These are phyloP conservation scores for Monotropa hypopitys DNA, from an alignment of 179 eudicot genomes.

Conservation along the genomic window DNA sequence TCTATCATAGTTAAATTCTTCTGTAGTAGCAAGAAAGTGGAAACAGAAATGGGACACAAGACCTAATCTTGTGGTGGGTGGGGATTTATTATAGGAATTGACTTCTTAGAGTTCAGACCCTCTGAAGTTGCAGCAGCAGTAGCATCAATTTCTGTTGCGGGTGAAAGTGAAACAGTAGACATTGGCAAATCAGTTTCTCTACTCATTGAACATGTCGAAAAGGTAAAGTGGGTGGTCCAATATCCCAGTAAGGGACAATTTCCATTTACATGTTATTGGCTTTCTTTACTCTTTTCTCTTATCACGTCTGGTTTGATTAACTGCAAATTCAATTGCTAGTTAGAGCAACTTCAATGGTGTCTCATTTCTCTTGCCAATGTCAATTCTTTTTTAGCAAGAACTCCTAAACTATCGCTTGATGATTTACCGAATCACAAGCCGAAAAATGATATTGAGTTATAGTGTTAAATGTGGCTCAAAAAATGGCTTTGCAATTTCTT, in stretches of 20 bases:
- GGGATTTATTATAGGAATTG: conserved; percentile 36
- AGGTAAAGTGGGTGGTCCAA: conserved; percentile 39
- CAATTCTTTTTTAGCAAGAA: neutral
- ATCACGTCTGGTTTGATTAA: neutral
- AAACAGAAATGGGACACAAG: conserved; percentile 7
- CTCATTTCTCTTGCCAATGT: neutral
- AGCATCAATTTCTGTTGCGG: conserved; percentile 57
- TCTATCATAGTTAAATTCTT: neutral
- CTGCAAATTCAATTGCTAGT: neutral
- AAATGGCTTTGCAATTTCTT: neutral
- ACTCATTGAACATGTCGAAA: conserved; percentile 31
- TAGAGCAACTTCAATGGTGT: neutral
- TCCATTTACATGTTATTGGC: neutral
- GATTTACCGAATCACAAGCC: neutral
- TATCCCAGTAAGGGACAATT: neutral
- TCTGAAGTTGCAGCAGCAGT: conserved; percentile 85
- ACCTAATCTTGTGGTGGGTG: conserved; percentile 12
- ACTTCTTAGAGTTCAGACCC: conserved; percentile 80
- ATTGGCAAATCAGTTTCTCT: conserved; percentile 30
- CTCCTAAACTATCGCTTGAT: neutral
- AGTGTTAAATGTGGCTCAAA: neutral
- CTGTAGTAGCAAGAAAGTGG: neutral
- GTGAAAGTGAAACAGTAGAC: conserved; percentile 42
- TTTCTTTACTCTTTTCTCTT: neutral
- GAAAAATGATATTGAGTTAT: neutral